Evolutionary conservation across 2,329 filamentous ascomycete species (phyloP).

Genomic region (Alternaria tenuissima): DNA sequence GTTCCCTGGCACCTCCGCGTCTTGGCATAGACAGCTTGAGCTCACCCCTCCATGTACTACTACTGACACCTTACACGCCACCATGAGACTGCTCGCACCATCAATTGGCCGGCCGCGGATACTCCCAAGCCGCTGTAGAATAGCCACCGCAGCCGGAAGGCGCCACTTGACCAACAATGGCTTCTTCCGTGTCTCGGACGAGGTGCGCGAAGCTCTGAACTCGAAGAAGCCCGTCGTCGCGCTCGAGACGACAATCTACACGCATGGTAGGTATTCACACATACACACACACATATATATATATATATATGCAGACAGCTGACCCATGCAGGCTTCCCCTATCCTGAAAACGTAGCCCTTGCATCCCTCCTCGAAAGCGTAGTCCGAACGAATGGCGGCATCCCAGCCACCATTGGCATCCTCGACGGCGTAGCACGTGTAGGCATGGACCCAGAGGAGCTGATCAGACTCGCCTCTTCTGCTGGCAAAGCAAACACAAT

Average conservation of each 20-base stretch:
- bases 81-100: conserved; percentile 37
- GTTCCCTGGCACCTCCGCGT: conserved; percentile 31
- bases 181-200: conserved; percentile 78
- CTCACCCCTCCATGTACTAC: conserved; percentile 16
- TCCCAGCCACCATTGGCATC: conserved; percentile 91
- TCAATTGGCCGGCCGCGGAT: conserved; percentile 30
- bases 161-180: conserved; percentile 51
- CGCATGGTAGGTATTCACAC: conserved; percentile 69
- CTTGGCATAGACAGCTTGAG: conserved; percentile 30
- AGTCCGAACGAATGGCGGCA: conserved; percentile 76
- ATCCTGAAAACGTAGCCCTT: conserved; percentile 76
- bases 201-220: conserved; percentile 79
- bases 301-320: conserved; percentile 1
- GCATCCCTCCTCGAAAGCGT: conserved; percentile 82
- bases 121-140: neutral
- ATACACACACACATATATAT: too few species aligned
- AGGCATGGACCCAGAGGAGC: conserved; percentile 75
- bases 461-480: conserved; percentile 71
- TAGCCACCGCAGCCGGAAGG: conserved; percentile 17
- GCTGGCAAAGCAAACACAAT: conserved; percentile 72
- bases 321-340: conserved; percentile 66
- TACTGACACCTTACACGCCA: conserved; percentile 7
- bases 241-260: conserved; percentile 96
- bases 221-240: conserved; percentile 85
- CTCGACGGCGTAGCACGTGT: conserved; percentile 83